These are phyloP conservation scores for Trebouxia sp. DNA, from an alignment of 139 green algal genomes.

Conservation along the genomic window DNA sequence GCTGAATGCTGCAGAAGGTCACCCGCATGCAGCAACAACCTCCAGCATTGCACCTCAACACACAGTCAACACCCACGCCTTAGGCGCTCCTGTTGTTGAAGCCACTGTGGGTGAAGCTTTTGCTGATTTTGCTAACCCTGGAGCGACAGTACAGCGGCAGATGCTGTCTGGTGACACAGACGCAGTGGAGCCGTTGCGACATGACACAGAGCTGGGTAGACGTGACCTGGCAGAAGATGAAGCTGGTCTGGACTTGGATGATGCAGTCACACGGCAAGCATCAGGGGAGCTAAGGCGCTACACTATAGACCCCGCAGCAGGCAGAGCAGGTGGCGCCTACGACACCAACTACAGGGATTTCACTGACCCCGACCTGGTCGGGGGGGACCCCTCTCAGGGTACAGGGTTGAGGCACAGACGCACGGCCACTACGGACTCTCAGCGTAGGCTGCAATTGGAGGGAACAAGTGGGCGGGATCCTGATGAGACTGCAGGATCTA, in stretches of 20 bases:
- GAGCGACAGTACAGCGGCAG: neutral
- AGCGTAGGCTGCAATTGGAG: neutral
- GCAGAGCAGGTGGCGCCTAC: neutral
- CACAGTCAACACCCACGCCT: neutral
- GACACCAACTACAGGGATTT: constrained; percentile 10
- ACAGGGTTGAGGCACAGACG: neutral
- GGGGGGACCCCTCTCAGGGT: neutral
- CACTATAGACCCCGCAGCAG: neutral
- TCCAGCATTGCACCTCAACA: constrained; percentile 10
- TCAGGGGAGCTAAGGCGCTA: constrained; percentile 6
- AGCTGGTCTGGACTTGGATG: constrained; percentile 36
- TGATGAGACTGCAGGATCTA: neutral
- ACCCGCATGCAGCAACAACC: neutral
- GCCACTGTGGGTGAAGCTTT: neutral
- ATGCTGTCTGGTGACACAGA: neutral
- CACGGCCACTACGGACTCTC: constrained; percentile 10
- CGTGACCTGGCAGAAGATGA: neutral
- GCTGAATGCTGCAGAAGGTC: constrained; percentile 21
- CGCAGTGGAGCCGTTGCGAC: neutral
- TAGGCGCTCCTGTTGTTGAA: neutral
- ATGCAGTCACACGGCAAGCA: neutral
- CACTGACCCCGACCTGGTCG: constrained; percentile 3
- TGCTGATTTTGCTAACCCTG: neutral
- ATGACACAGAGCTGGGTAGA: neutral
- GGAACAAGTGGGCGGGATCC: constrained; percentile 1